These are phyloP conservation scores for Claviceps capensis DNA, from an alignment of 2,329 filamentous ascomycete species.

Conservation along the genomic window DNA sequence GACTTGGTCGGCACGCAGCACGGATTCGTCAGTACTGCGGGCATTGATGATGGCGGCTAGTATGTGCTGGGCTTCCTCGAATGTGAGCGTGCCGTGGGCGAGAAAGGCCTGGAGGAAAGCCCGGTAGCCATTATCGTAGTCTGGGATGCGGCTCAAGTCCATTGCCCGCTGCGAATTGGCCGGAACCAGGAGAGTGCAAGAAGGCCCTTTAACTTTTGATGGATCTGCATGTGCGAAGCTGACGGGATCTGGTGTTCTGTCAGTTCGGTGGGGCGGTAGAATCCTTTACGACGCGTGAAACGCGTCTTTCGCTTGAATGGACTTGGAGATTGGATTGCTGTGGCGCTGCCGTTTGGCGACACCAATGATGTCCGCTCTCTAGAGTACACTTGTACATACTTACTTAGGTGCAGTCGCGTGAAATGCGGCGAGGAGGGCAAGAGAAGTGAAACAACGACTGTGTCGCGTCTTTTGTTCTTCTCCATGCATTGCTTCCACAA, in stretches of 20 bases:
- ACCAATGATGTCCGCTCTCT: no score
- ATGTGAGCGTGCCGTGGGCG: constrained; percentile 62
- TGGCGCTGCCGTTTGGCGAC: neutral
- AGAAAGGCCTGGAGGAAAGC: constrained; percentile 87
- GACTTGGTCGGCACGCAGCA: constrained; percentile 46
- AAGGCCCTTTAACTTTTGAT: neutral
- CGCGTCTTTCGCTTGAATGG: neutral
- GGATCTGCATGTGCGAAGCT: neutral
- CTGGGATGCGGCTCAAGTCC: constrained; percentile 17
- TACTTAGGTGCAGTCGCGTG: no score
- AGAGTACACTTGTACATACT: no score
- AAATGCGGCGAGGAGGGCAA: no score
- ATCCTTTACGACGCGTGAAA: neutral
- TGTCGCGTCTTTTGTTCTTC: no score
- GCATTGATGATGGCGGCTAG: constrained; percentile 63
- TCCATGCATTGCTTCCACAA: no score
- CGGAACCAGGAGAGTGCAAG: neutral
- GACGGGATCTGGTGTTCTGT: no score
- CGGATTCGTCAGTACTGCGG: constrained; percentile 22
- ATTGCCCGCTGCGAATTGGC: constrained; percentile 4
- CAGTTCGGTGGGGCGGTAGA: no score
- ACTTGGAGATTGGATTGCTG: neutral
- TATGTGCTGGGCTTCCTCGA: constrained; percentile 57
- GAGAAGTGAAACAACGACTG: no score
- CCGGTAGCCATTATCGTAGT: constrained; percentile 53